Percentiles rank a stretch among this genome's conserved stretches.
Evolutionary conservation across 1,139 yeast genomes (phyloP).

Genomic region (Suhomyces wounanorum): DNA sequence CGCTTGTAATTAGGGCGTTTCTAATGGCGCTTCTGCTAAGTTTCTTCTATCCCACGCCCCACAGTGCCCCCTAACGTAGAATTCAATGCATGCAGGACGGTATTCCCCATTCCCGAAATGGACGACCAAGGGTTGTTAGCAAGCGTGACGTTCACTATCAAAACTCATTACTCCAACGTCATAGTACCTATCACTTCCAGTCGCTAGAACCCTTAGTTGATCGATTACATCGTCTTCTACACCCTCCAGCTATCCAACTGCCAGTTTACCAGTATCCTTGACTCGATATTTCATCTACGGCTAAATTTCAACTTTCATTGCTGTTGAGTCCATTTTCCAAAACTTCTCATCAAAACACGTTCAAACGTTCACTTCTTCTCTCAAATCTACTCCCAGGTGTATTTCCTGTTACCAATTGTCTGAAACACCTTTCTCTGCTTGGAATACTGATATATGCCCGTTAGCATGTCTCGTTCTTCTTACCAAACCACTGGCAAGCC

Average conservation of each 20-base stretch:
- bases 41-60: background rate
- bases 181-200: background rate
- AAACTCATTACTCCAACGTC: conserved; percentile 6
- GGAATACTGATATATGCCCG: background rate
- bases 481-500: conserved; percentile 73
- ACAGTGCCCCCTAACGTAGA: conserved; percentile 11
- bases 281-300: background rate
- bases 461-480: conserved; percentile 45
- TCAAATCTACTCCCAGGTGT: background rate
- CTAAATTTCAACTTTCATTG: background rate
- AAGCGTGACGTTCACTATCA: conserved; percentile 11
- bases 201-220: background rate
- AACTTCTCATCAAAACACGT: background rate
- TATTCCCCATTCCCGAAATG: conserved; percentile 11
- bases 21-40: background rate
- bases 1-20: background rate
- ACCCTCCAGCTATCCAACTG: background rate
- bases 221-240: background rate
- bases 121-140: conserved; percentile 14
- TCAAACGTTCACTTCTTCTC: background rate
- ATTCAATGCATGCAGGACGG: conserved; percentile 7
- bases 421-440: background rate
- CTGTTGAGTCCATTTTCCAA: background rate
- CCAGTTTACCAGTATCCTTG: background rate
- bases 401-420: background rate